Evolutionary conservation across 257 asterid genomes (phyloP).

Genomic region (Cordia subcordata): DNA sequence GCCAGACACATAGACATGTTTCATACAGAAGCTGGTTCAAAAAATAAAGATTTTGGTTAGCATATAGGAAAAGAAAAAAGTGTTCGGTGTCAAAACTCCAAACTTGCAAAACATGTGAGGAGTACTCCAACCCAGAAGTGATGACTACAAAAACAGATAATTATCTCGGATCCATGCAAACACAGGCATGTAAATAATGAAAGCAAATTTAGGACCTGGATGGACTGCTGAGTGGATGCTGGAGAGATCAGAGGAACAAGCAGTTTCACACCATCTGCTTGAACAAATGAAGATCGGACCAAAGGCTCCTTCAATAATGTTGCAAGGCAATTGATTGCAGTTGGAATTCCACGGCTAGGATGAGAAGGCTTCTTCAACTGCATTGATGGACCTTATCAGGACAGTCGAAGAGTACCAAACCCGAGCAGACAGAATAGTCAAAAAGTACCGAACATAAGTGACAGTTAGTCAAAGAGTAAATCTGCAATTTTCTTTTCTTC

Average conservation of each 20-base stretch:
- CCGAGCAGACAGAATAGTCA: no score
- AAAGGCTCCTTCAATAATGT: conserved; percentile 78
- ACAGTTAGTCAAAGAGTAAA: no score
- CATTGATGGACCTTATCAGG: conserved; percentile 6
- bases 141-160: not conserved
- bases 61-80: not conserved
- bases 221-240: conserved; percentile 92
- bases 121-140: not conserved
- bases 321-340: conserved; percentile 73
- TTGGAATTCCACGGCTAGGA: conserved; percentile 70
- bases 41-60: not conserved
- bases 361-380: conserved; percentile 91
- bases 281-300: conserved; percentile 80
- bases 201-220: conserved; percentile 44
- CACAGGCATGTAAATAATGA: not conserved
- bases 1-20: conserved; percentile 87
- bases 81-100: not conserved
- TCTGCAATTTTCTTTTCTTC: no score
- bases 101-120: not conserved
- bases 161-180: not conserved
- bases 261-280: conserved; percentile 83
- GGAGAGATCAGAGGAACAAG: conserved; percentile 82
- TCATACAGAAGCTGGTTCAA: conserved; percentile 81
- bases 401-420: not conserved
- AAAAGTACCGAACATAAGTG: no score